A percentile compares a stretch with the other conserved stretches of the same genome.
These are phyloP conservation scores for Neurospora sp. DNA, from an alignment of 495 filamentous ascomycete species.

Conservation along the genomic window DNA sequence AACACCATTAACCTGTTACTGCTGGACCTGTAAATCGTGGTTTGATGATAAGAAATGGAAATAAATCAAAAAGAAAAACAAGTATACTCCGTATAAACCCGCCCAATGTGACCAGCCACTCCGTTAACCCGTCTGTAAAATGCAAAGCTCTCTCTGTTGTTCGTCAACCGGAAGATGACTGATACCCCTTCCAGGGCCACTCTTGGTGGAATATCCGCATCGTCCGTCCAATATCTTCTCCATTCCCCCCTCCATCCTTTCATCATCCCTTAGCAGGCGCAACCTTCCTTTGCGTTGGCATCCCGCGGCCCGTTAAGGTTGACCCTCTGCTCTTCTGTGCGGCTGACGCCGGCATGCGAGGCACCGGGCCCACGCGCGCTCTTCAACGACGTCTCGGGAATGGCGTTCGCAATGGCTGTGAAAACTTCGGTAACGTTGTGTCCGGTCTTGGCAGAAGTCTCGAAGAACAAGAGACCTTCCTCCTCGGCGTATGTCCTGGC, in stretches of 20 bases:
- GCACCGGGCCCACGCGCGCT: conserved; percentile 59
- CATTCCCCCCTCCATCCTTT: background rate
- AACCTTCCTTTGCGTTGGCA: conserved; percentile 73
- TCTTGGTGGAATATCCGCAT: background rate
- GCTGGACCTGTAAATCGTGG: background rate
- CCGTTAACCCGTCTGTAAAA: background rate
- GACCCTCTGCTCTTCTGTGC: conserved; percentile 57
- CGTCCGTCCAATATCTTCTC: background rate
- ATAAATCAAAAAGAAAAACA: conserved; percentile 1
- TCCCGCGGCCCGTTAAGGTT: conserved; percentile 54
- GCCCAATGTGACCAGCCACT: conserved; percentile 7
- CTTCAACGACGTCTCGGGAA: conserved; percentile 92
- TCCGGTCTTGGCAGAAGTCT: conserved; percentile 95
- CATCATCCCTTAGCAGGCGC: conserved; percentile 58
- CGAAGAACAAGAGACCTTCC: conserved; percentile 87
- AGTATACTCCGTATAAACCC: conserved; percentile 8
- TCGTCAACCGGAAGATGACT: background rate
- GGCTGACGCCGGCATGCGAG: conserved; percentile 40
- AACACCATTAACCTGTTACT: background rate
- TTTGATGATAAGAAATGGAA: background rate
- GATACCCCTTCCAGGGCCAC: background rate
- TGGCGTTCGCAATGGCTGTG: conserved; percentile 95
- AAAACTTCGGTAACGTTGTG: conserved; percentile 91
- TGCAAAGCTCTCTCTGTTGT: background rate
- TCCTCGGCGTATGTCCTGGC: conserved; percentile 93